A percentile compares a stretch with the other conserved stretches of the same genome.
Evolutionary conservation across 768 basidiomycete species (phyloP).

Genomic region (Tremella mesenterica): DNA sequence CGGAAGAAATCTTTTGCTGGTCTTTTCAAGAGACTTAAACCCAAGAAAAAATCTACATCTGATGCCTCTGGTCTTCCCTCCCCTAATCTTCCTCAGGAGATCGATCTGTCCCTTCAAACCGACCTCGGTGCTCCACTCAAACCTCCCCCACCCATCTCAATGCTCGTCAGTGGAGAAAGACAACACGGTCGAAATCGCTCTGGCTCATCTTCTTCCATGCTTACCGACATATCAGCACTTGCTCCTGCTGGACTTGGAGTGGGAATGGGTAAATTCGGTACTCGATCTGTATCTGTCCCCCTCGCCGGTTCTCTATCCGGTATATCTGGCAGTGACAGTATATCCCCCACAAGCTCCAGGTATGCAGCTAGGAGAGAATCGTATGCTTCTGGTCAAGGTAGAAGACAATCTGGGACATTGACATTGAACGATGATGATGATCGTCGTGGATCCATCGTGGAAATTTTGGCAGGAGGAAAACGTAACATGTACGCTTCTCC

Average conservation of each 20-base stretch:
- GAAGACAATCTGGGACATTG: neutral
- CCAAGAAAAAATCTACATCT: conserved; percentile 30
- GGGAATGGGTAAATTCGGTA: conserved; percentile 5
- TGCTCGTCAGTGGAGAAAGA: conserved; percentile 54
- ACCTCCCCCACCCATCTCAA: conserved; percentile 84
- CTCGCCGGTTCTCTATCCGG: conserved; percentile 25
- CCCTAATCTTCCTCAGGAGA: neutral
- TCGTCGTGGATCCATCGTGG: neutral
- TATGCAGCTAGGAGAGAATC: conserved; percentile 23
- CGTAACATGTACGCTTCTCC: neutral
- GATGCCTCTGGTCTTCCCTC: neutral
- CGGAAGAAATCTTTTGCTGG: conserved; percentile 35
- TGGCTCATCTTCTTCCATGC: conserved; percentile 25
- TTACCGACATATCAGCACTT: conserved; percentile 14
- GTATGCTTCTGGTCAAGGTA: conserved; percentile 12
- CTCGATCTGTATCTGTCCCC: conserved; percentile 39
- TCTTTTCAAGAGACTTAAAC: conserved; percentile 43
- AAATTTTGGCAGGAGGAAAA: neutral
- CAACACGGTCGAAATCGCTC: conserved; percentile 24
- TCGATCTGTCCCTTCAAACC: conserved; percentile 1
- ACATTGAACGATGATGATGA: conserved; percentile 4
- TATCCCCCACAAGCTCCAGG: conserved; percentile 32
- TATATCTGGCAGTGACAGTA: conserved; percentile 33
- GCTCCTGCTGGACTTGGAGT: neutral
- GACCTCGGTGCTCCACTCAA: conserved; percentile 54